Evolutionary conservation across 345 rosid genomes (phyloP).

Genomic region (Eucalyptus polybractea): DNA sequence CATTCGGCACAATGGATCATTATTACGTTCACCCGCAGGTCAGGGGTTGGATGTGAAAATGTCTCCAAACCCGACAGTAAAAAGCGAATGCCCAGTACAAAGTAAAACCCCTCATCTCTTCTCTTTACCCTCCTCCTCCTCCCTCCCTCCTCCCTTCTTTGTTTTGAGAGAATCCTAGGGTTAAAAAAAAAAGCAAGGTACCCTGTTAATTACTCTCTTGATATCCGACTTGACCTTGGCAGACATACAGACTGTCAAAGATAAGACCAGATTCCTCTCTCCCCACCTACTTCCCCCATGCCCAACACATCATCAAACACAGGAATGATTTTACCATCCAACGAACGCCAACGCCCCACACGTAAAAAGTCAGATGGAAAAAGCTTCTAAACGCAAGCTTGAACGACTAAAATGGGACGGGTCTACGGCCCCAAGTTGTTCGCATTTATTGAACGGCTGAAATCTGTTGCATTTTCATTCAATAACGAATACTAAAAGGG

Average conservation of each 20-base stretch:
- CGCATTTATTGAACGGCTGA: neutral
- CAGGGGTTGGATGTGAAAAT: neutral
- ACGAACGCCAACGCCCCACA: neutral
- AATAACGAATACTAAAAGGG: neutral
- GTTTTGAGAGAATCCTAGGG: neutral
- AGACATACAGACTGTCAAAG: neutral
- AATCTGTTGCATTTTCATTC: neutral
- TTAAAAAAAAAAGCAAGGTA: neutral
- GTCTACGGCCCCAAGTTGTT: neutral
- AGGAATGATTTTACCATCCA: neutral
- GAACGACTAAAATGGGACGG: neutral
- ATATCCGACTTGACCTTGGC: neutral
- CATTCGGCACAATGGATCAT: neutral
- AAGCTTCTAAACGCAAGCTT: neutral
- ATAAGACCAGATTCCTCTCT: neutral
- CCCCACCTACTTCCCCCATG: neutral
- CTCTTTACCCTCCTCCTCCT: neutral
- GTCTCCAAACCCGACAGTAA: neutral
- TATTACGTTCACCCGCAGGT: neutral
- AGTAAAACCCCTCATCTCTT: neutral
- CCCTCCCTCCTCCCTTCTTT: neutral
- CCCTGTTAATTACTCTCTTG: neutral
- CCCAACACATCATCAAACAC: neutral
- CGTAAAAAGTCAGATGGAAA: neutral
- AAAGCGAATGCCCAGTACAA: neutral